These are phyloP conservation scores for Starmera quercuum DNA, from an alignment of 805 yeast genomes.

Conservation along the genomic window DNA sequence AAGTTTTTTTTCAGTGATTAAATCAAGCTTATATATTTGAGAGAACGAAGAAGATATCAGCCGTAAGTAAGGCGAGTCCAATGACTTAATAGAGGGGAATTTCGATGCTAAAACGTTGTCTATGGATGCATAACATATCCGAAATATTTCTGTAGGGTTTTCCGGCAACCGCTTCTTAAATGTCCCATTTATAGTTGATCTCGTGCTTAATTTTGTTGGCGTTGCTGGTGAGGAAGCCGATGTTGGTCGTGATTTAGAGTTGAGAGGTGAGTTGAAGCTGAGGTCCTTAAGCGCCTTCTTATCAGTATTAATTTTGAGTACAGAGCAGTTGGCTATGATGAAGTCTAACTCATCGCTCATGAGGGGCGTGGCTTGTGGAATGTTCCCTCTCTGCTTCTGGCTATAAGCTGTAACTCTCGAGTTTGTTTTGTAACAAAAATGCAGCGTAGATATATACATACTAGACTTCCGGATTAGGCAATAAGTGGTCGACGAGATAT, in stretches of 20 bases:
- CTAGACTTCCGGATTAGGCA: no score
- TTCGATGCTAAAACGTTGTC: conserved; percentile 10
- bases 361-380: no score
- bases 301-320: conserved; percentile 3
- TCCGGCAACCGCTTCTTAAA: no score
- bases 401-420: no score
- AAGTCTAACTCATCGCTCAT: conserved; percentile 18
- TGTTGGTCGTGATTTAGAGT: conserved; percentile 6
- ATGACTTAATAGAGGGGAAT: conserved; percentile 4
- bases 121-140: conserved; percentile 15
- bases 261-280: conserved; percentile 16
- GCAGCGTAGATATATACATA: no score
- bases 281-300: conserved; percentile 15
- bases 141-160: conserved; percentile 1
- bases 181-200: conserved; percentile 5
- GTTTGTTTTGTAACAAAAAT: no score
- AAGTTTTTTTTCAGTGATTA: conserved; percentile 1
- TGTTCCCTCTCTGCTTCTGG: no score
- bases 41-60: conserved; percentile 16
- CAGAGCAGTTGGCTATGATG: conserved; percentile 16
- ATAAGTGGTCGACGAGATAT: no score
- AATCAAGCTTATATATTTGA: conserved; percentile 12
- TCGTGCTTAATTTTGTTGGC: conserved; percentile 9
- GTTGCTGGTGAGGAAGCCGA: conserved; percentile 5
- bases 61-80: conserved; percentile 11